phyloP scores from a whole-genome alignment of 1,284 basidiomycete genomes.

The Megacollybia platyphylla region DNA sequence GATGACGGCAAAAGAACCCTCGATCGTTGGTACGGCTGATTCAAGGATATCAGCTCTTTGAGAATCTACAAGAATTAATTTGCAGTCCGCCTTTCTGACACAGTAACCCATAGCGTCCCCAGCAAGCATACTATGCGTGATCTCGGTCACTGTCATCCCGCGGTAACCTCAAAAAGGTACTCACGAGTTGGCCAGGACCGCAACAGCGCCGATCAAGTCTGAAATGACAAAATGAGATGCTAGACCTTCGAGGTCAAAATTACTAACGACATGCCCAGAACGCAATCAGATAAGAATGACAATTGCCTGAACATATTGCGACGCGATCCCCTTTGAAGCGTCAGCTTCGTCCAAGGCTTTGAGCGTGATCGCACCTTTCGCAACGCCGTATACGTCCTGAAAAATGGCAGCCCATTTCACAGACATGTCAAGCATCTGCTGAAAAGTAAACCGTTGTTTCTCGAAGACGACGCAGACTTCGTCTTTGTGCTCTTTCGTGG shows the following conservation, averaged over 20 bases:
- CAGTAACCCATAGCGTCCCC: slow-evolving; percentile 39
- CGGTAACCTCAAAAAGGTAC: slow-evolving; percentile 7
- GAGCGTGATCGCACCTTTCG: slow-evolving; percentile 19
- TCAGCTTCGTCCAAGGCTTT: not conserved
- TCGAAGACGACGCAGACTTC: slow-evolving; percentile 49
- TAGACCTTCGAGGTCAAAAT: not conserved
- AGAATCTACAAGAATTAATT: slow-evolving; percentile 42
- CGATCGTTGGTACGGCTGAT: slow-evolving; percentile 14
- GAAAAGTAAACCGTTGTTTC: slow-evolving; percentile 37
- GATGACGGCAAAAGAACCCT: slow-evolving; percentile 22
- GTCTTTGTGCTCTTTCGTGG: slow-evolving; percentile 24
- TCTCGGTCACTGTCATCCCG: not conserved
- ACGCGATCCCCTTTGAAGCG: slow-evolving; percentile 41
- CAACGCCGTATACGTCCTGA: slow-evolving; percentile 27
- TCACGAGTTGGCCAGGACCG: slow-evolving; percentile 45
- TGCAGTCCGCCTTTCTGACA: slow-evolving; percentile 38
- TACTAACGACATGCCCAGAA: slow-evolving; percentile 48
- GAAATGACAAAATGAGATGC: not conserved
- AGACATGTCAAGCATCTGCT: slow-evolving; percentile 30
- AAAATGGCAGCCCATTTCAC: slow-evolving; percentile 34
- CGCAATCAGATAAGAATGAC: slow-evolving; percentile 37
- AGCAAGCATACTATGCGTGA: slow-evolving; percentile 30
- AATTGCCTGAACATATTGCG: slow-evolving; percentile 52
- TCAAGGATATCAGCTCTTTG: slow-evolving; percentile 35
- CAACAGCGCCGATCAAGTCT: slow-evolving; percentile 42